Percentiles rank a stretch among this genome's conserved stretches.
phyloP scores from a whole-genome alignment of 306 rosid genomes.

The Inga laurina region DNA sequence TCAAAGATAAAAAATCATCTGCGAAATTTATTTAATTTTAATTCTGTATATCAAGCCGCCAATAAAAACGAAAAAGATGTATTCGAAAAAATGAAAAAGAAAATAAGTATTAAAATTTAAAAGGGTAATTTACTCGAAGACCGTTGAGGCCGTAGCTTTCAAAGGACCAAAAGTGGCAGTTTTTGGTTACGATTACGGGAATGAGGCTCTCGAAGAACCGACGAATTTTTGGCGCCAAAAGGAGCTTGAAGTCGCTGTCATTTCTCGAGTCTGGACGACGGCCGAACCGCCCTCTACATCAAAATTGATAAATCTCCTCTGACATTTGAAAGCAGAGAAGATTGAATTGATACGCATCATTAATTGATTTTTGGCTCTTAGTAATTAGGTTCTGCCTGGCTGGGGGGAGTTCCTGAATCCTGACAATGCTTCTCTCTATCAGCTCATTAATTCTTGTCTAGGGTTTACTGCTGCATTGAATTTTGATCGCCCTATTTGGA shows the following conservation, averaged over 20 bases:
- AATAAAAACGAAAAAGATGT: too few species aligned
- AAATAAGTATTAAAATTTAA: too few species aligned
- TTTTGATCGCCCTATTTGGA: not conserved
- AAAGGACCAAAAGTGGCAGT: not conserved
- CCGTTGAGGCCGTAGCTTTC: not conserved
- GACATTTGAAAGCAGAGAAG: not conserved
- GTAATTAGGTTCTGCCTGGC: not conserved
- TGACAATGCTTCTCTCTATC: slow-evolving; percentile 5
- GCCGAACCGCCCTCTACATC: not conserved
- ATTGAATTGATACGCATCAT: slow-evolving; percentile 1
- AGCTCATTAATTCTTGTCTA: not conserved
- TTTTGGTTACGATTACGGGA: not conserved
- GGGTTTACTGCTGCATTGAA: slow-evolving; percentile 1
- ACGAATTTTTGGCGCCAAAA: slow-evolving; percentile 22
- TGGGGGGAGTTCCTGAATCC: not conserved
- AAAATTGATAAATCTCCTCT: not conserved
- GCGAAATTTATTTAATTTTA: too few species aligned
- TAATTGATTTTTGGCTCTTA: not conserved
- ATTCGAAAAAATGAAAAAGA: too few species aligned
- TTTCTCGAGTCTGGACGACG: slow-evolving; percentile 4
- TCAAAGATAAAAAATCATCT: too few species aligned
- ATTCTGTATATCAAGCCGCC: too few species aligned
- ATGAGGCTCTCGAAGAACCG: not conserved
- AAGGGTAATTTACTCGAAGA: not conserved
- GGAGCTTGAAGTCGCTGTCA: not conserved